Evolutionary conservation across 2,329 filamentous ascomycete species (phyloP), one percentile per base, ranked within the genome.

Genomic region (Cordyceps tenuipes): DNA sequence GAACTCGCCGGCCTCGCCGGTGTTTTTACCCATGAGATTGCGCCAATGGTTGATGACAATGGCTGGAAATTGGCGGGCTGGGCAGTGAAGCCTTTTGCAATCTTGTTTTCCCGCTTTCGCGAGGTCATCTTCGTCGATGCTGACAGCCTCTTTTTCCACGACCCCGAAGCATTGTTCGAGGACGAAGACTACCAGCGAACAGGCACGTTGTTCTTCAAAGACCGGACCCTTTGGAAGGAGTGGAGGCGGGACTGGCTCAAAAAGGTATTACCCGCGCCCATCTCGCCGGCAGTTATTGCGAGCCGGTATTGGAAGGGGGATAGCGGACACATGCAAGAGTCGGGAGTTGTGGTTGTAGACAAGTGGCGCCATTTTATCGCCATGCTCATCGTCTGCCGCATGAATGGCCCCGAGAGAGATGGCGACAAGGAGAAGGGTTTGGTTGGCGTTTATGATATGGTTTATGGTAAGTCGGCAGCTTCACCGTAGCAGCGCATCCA

Each of bases 301-400:
- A 57, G 55, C 17, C 55, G 55, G 6, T 50, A 49, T 44, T 57
- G 55, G 55, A 36, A 26, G 12, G 55, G 55, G 2, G 55, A 57
- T 21, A 57, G 55, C 13, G 55, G 55, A 17, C 55, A 57, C 3
- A 36, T 49, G 55, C 55, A 57, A 19, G 55, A 57, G 12, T 57
- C 55, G 23, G 55, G 55, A 13, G 55, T 57, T 10, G 47, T 57
- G 3, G 55, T 57, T 21, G 36, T 57, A 6, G 55, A 57, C 23
- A 57, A 57, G 36, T 57, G 46, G 46, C 55, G 55, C 12, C 55
- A 57, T 43, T 57, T 57, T 34, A 50, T 57, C 29, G 34, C 55
- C 10, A 49, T 57, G 55, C 55, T 57, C 55, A 23, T 50, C 5
- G 55, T 57, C 2, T 57, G 55, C 29, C 55, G 55, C 21, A 49